A percentile compares a stretch with the other conserved stretches of the same genome.
phyloP scores from a whole-genome alignment of 495 filamentous ascomycete species.

The Penicillium argentinense region DNA sequence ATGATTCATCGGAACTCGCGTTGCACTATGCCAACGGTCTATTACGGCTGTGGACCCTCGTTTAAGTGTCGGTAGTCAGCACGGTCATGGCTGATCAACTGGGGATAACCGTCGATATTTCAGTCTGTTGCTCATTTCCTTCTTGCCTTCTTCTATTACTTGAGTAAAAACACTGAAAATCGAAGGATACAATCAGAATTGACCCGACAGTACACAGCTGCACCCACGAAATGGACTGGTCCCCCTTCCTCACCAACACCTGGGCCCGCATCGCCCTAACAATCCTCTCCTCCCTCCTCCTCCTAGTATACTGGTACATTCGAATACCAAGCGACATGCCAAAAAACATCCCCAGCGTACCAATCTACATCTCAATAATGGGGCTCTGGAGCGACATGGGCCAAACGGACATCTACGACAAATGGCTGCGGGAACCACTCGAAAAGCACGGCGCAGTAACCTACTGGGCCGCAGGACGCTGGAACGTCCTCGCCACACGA shows the following conservation, averaged over 20 bases:
- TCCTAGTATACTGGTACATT: constrained; percentile 26
- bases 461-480: constrained; percentile 43
- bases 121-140: too few relatives aligned
- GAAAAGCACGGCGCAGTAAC: constrained; percentile 45
- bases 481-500: constrained; percentile 38
- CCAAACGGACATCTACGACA: constrained; percentile 33
- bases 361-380: constrained; percentile 35
- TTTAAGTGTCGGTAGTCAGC: constrained; percentile 13
- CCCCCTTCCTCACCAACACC: not conserved
- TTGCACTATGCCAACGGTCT: not conserved
- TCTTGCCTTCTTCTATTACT: too few relatives aligned
- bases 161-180: too few relatives aligned
- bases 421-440: constrained; percentile 26
- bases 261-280: not conserved
- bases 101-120: too few relatives aligned
- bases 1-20: not conserved
- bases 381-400: constrained; percentile 35
- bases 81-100: not conserved
- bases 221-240: constrained; percentile 1
- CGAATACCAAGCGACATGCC: constrained; percentile 24
- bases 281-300: constrained; percentile 7
- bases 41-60: not conserved
- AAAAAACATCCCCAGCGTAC: constrained; percentile 29
- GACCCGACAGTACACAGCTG: too few relatives aligned
- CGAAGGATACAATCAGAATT: too few relatives aligned